These are phyloP conservation scores for Didymella segeticola DNA, from an alignment of 2,329 filamentous ascomycete genomes.

Conservation along the genomic window DNA sequence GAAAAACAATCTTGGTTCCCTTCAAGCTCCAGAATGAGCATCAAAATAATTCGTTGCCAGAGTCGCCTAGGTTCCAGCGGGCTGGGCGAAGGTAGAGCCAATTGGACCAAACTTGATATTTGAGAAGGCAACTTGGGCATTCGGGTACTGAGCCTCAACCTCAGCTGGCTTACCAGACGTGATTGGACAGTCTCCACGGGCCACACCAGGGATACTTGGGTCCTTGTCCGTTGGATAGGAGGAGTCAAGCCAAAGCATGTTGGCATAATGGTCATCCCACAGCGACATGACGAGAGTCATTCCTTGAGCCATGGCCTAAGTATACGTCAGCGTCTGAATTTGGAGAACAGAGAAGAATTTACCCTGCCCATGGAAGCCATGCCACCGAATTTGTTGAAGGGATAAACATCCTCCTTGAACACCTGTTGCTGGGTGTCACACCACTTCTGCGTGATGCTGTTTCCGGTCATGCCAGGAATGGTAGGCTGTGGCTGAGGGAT, in stretches of 20 bases:
- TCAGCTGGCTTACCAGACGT: slow-evolving; percentile 40
- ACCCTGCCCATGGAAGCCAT: slow-evolving; percentile 62
- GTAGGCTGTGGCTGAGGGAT: slow-evolving; percentile 54
- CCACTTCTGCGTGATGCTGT: slow-evolving; percentile 41
- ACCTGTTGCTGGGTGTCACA: slow-evolving; percentile 40
- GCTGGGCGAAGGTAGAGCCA: slow-evolving; percentile 40
- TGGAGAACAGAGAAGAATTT: slow-evolving; percentile 51
- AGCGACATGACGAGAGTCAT: slow-evolving; percentile 70
- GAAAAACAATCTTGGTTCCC: not conserved
- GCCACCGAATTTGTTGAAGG: slow-evolving; percentile 64
- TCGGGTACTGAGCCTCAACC: slow-evolving; percentile 29
- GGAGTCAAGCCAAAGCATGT: slow-evolving; percentile 71
- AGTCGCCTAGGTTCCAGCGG: slow-evolving; percentile 15
- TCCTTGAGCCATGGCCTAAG: slow-evolving; percentile 59
- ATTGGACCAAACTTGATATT: slow-evolving; percentile 43
- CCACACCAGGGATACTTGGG: slow-evolving; percentile 35
- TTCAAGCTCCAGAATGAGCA: not conserved
- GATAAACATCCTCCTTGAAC: slow-evolving; percentile 45
- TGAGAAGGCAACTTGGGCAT: slow-evolving; percentile 35
- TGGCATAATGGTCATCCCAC: slow-evolving; percentile 68
- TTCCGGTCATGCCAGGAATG: slow-evolving; percentile 53
- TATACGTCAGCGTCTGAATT: slow-evolving; percentile 43
- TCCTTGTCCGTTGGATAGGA: slow-evolving; percentile 60
- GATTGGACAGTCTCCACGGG: slow-evolving; percentile 38
- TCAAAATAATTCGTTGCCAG: too few species aligned